phyloP scores from a whole-genome alignment of 768 basidiomycete genomes.

The Symmetrospora coprosmae region DNA sequence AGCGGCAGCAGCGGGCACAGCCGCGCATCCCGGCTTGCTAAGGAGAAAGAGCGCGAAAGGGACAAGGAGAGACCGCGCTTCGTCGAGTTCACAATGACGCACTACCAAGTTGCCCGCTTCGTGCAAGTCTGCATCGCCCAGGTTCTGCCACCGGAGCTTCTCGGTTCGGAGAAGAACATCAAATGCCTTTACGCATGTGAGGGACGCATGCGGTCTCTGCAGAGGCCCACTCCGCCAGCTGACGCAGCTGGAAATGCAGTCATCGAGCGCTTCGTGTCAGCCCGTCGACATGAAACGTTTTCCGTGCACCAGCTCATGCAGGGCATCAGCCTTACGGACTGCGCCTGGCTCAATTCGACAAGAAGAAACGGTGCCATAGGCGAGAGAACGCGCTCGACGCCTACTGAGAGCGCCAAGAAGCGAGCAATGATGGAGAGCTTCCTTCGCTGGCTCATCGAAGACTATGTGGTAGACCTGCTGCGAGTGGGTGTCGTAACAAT shows the following conservation, averaged over 20 bases:
- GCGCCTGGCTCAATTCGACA: constrained; percentile 53
- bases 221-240: too few relatives aligned
- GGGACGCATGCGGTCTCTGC: constrained; percentile 9
- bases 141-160: constrained; percentile 43
- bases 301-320: constrained; percentile 65
- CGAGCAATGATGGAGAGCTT: constrained; percentile 74
- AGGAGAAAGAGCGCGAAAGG: neutral
- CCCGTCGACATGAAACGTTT: constrained; percentile 66
- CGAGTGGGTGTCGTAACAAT: constrained; percentile 45
- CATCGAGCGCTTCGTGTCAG: constrained; percentile 56
- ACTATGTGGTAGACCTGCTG: constrained; percentile 62
- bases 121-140: constrained; percentile 59
- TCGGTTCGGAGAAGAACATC: constrained; percentile 61
- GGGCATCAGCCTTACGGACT: constrained; percentile 56
- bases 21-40: too few relatives aligned
- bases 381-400: constrained; percentile 38
- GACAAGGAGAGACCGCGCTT: constrained; percentile 8
- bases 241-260: neutral
- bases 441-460: constrained; percentile 86
- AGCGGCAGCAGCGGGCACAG: too few relatives aligned
- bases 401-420: constrained; percentile 59
- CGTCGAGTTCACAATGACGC: constrained; percentile 18
- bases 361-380: constrained; percentile 39
- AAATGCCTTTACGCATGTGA: constrained; percentile 49
- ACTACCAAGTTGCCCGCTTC: constrained; percentile 30